These are phyloP conservation scores for Parastagonospora nodorum DNA, from an alignment of 2,329 filamentous ascomycete genomes.

Conservation along the genomic window DNA sequence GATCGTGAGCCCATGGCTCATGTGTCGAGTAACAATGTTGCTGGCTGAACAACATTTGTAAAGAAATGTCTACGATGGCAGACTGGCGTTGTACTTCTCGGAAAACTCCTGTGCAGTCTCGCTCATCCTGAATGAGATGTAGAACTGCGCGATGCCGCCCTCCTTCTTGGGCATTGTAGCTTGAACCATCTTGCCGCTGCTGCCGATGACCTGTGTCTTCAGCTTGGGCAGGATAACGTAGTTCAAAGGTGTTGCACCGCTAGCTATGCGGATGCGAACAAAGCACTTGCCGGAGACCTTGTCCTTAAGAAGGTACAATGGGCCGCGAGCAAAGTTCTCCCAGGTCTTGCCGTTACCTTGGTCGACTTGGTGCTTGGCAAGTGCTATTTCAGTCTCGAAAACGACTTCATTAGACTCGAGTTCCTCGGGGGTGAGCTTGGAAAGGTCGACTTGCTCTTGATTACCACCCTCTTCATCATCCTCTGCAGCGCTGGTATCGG, in stretches of 20 bases:
- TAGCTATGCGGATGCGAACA: conserved; percentile 40
- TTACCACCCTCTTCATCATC: conserved; percentile 38
- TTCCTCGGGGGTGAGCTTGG: conserved; percentile 41
- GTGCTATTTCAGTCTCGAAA: conserved; percentile 35
- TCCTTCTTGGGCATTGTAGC: conserved; percentile 29
- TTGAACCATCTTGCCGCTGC: conserved; percentile 37
- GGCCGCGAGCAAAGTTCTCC: conserved; percentile 38
- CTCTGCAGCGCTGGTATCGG: conserved; percentile 35
- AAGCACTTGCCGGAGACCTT: conserved; percentile 40
- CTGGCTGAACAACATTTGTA: background rate
- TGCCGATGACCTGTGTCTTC: conserved; percentile 25
- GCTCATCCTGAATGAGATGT: conserved; percentile 33
- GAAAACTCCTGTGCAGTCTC: conserved; percentile 39
- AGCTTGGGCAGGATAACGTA: conserved; percentile 36
- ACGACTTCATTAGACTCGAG: conserved; percentile 36
- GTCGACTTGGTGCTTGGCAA: conserved; percentile 35
- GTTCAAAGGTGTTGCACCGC: conserved; percentile 40
- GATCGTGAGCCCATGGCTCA: too few species aligned
- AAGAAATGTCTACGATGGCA: conserved; percentile 20
- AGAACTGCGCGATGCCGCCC: conserved; percentile 27
- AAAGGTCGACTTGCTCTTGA: conserved; percentile 36
- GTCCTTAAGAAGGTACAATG: conserved; percentile 44
- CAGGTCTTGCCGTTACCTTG: conserved; percentile 32
- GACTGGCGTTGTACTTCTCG: conserved; percentile 33
- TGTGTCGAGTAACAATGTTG: too few species aligned